Evolutionary conservation across 2,329 filamentous ascomycete species (phyloP).

Genomic region (Cercospora janseana): DNA sequence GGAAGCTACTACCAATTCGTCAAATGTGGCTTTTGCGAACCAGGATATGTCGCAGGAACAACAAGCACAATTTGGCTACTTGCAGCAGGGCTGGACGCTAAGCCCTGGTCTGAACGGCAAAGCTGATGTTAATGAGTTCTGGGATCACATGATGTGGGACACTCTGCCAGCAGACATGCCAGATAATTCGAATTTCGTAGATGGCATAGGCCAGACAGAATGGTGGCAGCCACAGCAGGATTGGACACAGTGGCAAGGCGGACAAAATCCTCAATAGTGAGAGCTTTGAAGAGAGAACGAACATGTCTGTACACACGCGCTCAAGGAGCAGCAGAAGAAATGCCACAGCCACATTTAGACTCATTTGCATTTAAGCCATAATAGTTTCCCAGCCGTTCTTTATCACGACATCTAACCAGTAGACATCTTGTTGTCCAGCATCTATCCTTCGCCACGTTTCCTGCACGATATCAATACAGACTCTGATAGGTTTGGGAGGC

Average conservation of each 20-base stretch:
- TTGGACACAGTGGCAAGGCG: constrained; percentile 21
- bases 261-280: not conserved
- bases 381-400: constrained; percentile 59
- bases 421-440: constrained; percentile 46
- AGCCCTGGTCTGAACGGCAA: constrained; percentile 15
- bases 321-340: not conserved
- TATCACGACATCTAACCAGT: constrained; percentile 60
- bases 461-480: constrained; percentile 51
- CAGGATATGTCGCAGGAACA: not conserved
- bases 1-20: not conserved
- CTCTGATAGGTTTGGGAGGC: constrained; percentile 53
- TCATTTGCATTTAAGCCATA: constrained; percentile 44
- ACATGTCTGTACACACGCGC: no score
- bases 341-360: not conserved
- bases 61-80: constrained; percentile 5
- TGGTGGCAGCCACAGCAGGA: constrained; percentile 24
- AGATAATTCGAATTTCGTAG: constrained; percentile 15
- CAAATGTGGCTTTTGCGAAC: not conserved
- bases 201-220: constrained; percentile 14
- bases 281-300: no score
- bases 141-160: constrained; percentile 32
- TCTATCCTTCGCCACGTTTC: constrained; percentile 56
- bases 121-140: constrained; percentile 24
- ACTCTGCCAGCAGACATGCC: constrained; percentile 20
- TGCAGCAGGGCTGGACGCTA: constrained; percentile 10